Evolutionary conservation across 1,139 yeast species (phyloP).

Genomic region (Debaryomyces nepalensis): DNA sequence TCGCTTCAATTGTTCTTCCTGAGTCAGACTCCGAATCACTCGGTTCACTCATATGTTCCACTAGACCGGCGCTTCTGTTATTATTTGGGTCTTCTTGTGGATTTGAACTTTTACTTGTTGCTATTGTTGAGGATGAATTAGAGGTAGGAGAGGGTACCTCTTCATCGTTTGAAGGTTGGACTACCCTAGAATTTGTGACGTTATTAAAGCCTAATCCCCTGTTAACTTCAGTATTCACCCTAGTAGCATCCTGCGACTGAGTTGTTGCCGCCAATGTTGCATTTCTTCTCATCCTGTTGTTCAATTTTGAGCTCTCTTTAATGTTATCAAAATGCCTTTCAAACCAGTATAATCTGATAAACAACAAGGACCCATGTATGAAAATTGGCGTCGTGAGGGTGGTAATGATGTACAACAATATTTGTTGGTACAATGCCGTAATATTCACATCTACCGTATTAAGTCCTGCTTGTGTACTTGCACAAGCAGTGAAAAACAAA

Average conservation of each 20-base stretch:
- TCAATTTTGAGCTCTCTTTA: slow-evolving; percentile 69
- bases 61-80: slow-evolving; percentile 20
- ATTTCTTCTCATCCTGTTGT: slow-evolving; percentile 78
- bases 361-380: slow-evolving; percentile 79
- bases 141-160: slow-evolving; percentile 17
- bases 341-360: slow-evolving; percentile 86
- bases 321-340: slow-evolving; percentile 87
- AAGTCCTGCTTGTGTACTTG: slow-evolving; percentile 90
- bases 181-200: slow-evolving; percentile 1
- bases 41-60: slow-evolving; percentile 45
- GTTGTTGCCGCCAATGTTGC: slow-evolving; percentile 73
- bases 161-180: slow-evolving; percentile 1
- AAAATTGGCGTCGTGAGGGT: slow-evolving; percentile 84
- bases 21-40: slow-evolving; percentile 28
- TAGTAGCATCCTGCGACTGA: slow-evolving; percentile 34
- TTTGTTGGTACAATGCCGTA: slow-evolving; percentile 75
- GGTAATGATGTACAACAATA: slow-evolving; percentile 61
- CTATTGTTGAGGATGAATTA: slow-evolving; percentile 22
- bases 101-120: slow-evolving; percentile 4
- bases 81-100: slow-evolving; percentile 4
- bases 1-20: background rate
- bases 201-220: slow-evolving; percentile 35
- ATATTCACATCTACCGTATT: slow-evolving; percentile 73
- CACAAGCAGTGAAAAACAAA: slow-evolving; percentile 73
- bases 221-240: slow-evolving; percentile 43